Base-by-base conservation (phyloP, 2,329 filamentous ascomycete genomes). In the Tricladium varicosporioides region DNA sequence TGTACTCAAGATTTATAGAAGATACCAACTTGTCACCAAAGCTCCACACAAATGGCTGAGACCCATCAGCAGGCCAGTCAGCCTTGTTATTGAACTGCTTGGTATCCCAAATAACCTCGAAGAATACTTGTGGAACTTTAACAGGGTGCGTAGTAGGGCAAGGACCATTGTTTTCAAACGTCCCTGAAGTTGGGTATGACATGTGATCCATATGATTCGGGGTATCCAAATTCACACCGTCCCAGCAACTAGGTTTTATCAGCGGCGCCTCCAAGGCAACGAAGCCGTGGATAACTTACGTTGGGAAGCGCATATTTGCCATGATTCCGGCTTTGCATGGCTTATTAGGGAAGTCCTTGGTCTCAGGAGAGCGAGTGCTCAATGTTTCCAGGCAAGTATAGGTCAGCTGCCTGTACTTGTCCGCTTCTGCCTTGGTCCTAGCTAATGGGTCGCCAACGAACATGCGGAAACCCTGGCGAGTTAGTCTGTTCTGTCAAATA, bases 51-150 rank as follows among this genome's bases (percentile, higher is more conserved):
- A 75, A 76, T 8, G 73, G 73, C 62, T 74, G 75, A 19, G 70
- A 71, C 59, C 74, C 74, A 68, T 75, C 72, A 53, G 72, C 71
- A 60, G 74, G 74, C 76, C 76, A 75, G 60, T 73, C 70, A 66
- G 71, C 66, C 67, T 70, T 67, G 72, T 79, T 72, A 60, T 71
- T 67, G 65, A 76, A 77, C 57, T 64, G 65, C 47, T 71, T 72
- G 8, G 72, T 71, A 65, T 78, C 53, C 53, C 53, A 55, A n/a
- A 55, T 45, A 15, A 55, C 48, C 33, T 52, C 54, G 45, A 46
- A 57, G 32, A 77, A 76, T 70, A 77, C 68, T 70, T 77, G 74
- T 14, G 76, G 75, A n/a, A 76, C 70, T 69, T 75, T 76, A 63
- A 76, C 73, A 47, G 75, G 75, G 65, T 76, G 74, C 2, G 67